phyloP scores from a whole-genome alignment of 192 early-diverging fungal genomes.

The Glomus cerebriforme region DNA sequence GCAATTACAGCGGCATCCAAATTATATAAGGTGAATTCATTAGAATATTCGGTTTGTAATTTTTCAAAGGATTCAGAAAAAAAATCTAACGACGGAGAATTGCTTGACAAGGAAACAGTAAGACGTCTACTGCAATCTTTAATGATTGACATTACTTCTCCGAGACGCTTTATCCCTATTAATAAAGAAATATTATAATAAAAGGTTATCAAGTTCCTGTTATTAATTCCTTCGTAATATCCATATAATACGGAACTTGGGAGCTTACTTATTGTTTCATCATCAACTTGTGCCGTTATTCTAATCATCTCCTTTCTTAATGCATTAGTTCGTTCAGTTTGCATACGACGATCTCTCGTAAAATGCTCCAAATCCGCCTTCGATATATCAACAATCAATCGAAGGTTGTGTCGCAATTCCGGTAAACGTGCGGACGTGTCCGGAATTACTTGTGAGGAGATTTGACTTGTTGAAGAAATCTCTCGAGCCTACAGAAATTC shows the following conservation, averaged over 20 bases:
- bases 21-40: constrained; percentile 57
- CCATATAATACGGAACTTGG: no score
- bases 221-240: no score
- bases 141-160: constrained; percentile 48
- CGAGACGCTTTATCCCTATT: constrained; percentile 44
- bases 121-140: constrained; percentile 45
- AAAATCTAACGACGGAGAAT: constrained; percentile 33
- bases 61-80: constrained; percentile 57
- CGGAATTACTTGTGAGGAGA: constrained; percentile 49
- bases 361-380: constrained; percentile 68
- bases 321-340: constrained; percentile 42
- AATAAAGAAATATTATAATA: background rate
- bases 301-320: constrained; percentile 46
- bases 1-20: constrained; percentile 72
- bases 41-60: constrained; percentile 55
- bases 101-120: constrained; percentile 32
- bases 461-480: constrained; percentile 49
- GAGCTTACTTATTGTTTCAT: constrained; percentile 41
- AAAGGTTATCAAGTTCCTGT: background rate
- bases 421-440: constrained; percentile 63
- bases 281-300: constrained; percentile 37
- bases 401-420: constrained; percentile 78
- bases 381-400: constrained; percentile 71
- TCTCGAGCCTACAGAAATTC: constrained; percentile 42
- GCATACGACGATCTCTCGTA: constrained; percentile 55